A percentile compares a stretch with the other conserved stretches of the same genome.
phyloP scores from a whole-genome alignment of 345 rosid genomes.

The Brassica nigra region DNA sequence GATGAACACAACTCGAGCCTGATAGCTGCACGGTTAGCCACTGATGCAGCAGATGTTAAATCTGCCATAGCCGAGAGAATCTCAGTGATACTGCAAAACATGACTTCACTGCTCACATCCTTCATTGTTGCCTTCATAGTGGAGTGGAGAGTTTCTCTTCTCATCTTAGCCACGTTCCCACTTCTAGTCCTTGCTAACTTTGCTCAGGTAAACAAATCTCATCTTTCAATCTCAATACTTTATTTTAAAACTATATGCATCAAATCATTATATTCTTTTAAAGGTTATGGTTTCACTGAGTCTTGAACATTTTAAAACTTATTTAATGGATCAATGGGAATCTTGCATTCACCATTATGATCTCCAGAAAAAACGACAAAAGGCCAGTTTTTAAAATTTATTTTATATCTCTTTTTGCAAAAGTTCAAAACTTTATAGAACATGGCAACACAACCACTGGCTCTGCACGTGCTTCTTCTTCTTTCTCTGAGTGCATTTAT shows the following conservation, averaged over 20 bases:
- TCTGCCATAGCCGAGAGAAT: slow-evolving; percentile 98
- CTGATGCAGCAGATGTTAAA: slow-evolving; percentile 96
- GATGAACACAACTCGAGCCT: slow-evolving; percentile 99
- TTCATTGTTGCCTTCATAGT: slow-evolving; percentile 96
- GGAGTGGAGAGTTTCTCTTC: slow-evolving; percentile 99
- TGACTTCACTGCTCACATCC: slow-evolving; percentile 97
- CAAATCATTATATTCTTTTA: not conserved
- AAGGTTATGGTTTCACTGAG: not conserved
- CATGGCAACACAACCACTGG: slow-evolving; percentile 46
- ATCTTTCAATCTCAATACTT: not conserved
- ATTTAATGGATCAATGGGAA: slow-evolving; percentile 42
- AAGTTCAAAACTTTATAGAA: slow-evolving; percentile 40
- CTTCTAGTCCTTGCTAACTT: slow-evolving; percentile 98
- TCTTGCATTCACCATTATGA: slow-evolving; percentile 43
- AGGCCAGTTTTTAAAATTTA: not conserved
- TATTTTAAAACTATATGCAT: not conserved
- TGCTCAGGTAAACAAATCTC: slow-evolving; percentile 71
- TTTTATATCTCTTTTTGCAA: slow-evolving; percentile 16
- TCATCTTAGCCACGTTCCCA: slow-evolving; percentile 91
- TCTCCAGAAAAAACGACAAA: slow-evolving; percentile 53
- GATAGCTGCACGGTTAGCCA: slow-evolving; percentile 79
- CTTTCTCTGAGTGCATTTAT: slow-evolving; percentile 38
- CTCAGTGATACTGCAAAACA: slow-evolving; percentile 94
- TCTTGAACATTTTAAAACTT: not conserved
- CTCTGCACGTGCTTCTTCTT: slow-evolving; percentile 60